Evolutionary conservation across 2,329 filamentous ascomycete species (phyloP).

Genomic region (Pyrenophora teres): DNA sequence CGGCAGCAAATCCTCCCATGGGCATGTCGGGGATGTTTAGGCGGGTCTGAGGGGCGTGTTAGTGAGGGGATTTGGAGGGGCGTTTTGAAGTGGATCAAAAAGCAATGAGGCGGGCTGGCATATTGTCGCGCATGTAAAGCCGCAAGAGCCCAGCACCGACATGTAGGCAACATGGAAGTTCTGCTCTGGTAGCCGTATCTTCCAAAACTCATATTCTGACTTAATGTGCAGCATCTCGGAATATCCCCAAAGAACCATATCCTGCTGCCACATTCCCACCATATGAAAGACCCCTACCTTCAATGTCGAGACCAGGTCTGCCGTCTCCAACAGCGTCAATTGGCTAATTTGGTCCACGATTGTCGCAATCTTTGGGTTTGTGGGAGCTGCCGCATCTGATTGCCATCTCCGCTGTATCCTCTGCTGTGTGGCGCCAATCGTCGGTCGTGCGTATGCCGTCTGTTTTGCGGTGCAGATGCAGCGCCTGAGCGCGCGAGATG

Average conservation of each 20-base stretch:
- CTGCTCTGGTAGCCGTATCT: too few species aligned
- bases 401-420: constrained; percentile 75
- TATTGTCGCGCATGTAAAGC: too few species aligned
- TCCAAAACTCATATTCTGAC: too few species aligned
- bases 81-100: background rate
- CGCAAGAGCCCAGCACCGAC: too few species aligned
- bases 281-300: constrained; percentile 67
- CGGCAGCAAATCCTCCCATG: constrained; percentile 82
- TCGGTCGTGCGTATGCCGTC: constrained; percentile 34
- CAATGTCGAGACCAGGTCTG: constrained; percentile 89
- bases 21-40: constrained; percentile 98
- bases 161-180: too few species aligned
- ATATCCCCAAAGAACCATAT: too few species aligned
- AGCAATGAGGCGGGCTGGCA: background rate
- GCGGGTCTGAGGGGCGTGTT: constrained; percentile 66
- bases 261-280: background rate
- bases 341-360: constrained; percentile 99
- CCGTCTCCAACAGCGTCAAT: constrained; percentile 96
- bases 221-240: too few species aligned
- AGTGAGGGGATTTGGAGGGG: background rate
- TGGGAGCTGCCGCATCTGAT: constrained; percentile 68
- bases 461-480: constrained; percentile 48
- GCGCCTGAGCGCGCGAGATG: constrained; percentile 51
- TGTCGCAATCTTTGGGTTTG: constrained; percentile 86
- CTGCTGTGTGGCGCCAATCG: constrained; percentile 43